A percentile compares a stretch with the other conserved stretches of the same genome.
Conservation (phyloP, 306 rosid genomes). For the Carpinus viminea region DNA sequence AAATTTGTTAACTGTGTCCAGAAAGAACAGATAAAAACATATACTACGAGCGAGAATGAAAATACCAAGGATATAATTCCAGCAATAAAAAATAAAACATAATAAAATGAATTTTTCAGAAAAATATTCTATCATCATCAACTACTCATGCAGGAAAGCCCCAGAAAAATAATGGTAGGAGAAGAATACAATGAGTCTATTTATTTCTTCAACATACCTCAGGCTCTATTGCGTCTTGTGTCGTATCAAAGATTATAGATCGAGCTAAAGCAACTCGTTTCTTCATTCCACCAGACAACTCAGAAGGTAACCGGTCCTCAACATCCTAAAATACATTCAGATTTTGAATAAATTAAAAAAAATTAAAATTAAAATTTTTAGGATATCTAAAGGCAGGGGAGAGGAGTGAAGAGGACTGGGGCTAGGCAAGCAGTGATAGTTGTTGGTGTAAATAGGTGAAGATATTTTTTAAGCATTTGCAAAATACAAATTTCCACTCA, state of each 20-base stretch:
- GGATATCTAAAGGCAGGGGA: slow-evolving; percentile 5
- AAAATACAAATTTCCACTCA: neutral
- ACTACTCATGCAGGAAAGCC: neutral
- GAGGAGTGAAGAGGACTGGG: neutral
- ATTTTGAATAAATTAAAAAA: slow-evolving; percentile 11
- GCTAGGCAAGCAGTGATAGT: slow-evolving; percentile 9
- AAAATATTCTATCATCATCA: neutral
- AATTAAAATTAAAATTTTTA: neutral
- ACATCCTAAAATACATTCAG: slow-evolving; percentile 59
- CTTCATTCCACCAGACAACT: slow-evolving; percentile 99
- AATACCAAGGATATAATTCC: neutral
- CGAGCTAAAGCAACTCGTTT: slow-evolving; percentile 98
- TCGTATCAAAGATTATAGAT: slow-evolving; percentile 77
- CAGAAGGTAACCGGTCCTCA: slow-evolving; percentile 93
- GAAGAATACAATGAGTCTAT: slow-evolving; percentile 2
- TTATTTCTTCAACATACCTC: slow-evolving; percentile 62
- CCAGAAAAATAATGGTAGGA: slow-evolving; percentile 5
- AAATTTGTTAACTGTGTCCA: neutral
- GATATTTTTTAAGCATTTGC: neutral
- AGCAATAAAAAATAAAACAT: neutral
- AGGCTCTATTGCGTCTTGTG: slow-evolving; percentile 76
- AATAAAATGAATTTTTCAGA: neutral
- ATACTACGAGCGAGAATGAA: neutral
- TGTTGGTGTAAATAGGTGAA: neutral
- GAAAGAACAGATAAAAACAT: neutral